Conservation (phyloP, 1,139 yeast species). For the Geotrichum fermentans region DNA sequence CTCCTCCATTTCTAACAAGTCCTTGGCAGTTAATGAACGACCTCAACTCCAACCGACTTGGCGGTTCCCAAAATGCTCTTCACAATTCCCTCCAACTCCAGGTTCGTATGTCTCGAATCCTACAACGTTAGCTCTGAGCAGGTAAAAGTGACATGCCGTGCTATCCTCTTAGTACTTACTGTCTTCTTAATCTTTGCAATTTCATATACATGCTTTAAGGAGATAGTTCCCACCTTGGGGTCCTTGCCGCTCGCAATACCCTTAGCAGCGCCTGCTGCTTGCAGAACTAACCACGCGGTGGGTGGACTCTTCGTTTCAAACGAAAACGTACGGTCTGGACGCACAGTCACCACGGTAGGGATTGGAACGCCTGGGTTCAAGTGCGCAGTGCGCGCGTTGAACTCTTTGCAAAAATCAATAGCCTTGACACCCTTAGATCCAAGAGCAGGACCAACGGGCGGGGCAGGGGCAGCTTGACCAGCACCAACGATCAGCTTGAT, state of each 20-base stretch:
- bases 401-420: conserved; percentile 96
- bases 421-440: conserved; percentile 99
- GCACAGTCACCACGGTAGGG: conserved; percentile 77
- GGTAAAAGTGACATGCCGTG: neutral
- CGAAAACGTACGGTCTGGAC: conserved; percentile 85
- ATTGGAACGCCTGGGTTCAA: conserved; percentile 82
- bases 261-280: conserved; percentile 78
- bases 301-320: conserved; percentile 91
- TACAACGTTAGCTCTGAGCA: no score
- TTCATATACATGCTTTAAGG: conserved; percentile 87
- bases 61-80: conserved; percentile 86
- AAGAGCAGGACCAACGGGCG: conserved; percentile 98
- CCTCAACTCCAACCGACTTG: conserved; percentile 77
- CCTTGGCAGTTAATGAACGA: conserved; percentile 60
- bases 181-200: conserved; percentile 90
- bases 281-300: conserved; percentile 77
- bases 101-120: conserved; percentile 70
- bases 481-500: conserved; percentile 96
- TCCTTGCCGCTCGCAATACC: conserved; percentile 61
- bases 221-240: conserved; percentile 64
- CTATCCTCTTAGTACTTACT: no score
- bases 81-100: conserved; percentile 70
- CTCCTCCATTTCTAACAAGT: no score
- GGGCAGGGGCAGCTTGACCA: conserved; percentile 97
- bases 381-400: conserved; percentile 92